Conservation (phyloP, 371 early-diverging fungal species). For the Actinomucor elegans region DNA sequence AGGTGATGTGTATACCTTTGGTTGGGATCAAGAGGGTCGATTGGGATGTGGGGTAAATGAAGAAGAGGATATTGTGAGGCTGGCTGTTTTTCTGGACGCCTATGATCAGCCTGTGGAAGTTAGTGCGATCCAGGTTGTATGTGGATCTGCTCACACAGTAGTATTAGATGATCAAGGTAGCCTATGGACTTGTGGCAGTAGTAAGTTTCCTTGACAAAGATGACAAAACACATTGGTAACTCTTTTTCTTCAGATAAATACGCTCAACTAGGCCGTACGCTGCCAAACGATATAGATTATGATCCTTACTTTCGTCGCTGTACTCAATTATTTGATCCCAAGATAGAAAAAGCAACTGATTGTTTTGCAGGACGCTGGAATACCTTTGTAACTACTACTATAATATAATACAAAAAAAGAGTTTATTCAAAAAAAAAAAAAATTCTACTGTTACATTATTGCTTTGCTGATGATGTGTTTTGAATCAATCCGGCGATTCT, state of each 20-base stretch:
- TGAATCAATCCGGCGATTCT: constrained; percentile 20
- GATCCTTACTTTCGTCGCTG: constrained; percentile 26
- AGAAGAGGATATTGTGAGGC: constrained; percentile 10
- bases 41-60: constrained; percentile 28
- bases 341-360: constrained; percentile 16
- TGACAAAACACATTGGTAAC: too few relatives aligned
- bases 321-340: too few relatives aligned
- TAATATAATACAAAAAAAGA: constrained; percentile 5
- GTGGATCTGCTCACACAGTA: constrained; percentile 40
- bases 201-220: constrained; percentile 21
- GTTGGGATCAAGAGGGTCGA: constrained; percentile 34
- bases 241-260: constrained; percentile 24
- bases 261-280: constrained; percentile 28
- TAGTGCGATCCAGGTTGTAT: constrained; percentile 26
- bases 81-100: constrained; percentile 21
- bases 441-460: too few relatives aligned
- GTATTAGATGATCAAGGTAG: constrained; percentile 37
- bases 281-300: background rate
- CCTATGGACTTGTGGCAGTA: constrained; percentile 44
- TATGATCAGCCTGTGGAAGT: constrained; percentile 21
- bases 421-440: too few relatives aligned
- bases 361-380: constrained; percentile 38
- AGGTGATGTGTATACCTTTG: constrained; percentile 46
- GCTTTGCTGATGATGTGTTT: background rate
- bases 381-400: constrained; percentile 27